Percentiles rank a stretch among this genome's conserved stretches.
Conservation (phyloP, 176 grass and related monocot genomes). For the Themeda triandra region DNA sequence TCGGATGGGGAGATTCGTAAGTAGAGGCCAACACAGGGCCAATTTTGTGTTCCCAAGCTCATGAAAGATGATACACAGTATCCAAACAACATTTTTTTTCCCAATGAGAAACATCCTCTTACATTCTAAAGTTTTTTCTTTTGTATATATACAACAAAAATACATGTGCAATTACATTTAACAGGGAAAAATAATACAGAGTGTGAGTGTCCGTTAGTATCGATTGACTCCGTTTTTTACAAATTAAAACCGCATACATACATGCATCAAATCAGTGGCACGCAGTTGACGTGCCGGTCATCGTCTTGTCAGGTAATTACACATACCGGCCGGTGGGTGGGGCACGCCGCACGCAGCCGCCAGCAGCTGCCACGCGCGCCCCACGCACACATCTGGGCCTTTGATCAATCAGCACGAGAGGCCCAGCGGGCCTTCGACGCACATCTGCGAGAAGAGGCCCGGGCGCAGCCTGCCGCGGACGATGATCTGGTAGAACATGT, state of each 20-base stretch:
- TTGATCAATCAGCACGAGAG: conserved; percentile 10
- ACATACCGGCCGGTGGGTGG: no score
- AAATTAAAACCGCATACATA: neutral
- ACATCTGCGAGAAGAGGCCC: conserved; percentile 20
- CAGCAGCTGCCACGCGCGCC: no score
- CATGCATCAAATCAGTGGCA: neutral
- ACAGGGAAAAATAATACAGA: neutral
- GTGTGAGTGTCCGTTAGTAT: neutral
- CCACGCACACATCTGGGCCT: no score
- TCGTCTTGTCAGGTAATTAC: no score
- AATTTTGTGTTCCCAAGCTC: neutral
- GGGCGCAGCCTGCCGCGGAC: neutral
- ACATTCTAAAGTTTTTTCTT: neutral
- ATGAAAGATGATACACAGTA: no score
- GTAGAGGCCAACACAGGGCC: neutral
- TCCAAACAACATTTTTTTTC: no score
- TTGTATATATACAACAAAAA: neutral
- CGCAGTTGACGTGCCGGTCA: no score
- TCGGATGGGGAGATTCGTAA: no score
- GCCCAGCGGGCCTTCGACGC: neutral
- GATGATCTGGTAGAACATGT: conserved; percentile 19
- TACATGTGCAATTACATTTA: neutral
- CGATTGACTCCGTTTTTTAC: neutral
- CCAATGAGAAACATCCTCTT: neutral
- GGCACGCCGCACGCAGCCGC: no score